Evolutionary conservation across 768 basidiomycete species (phyloP), one percentile per base, ranked within the genome.

Genomic region (Lentinula edodes): DNA sequence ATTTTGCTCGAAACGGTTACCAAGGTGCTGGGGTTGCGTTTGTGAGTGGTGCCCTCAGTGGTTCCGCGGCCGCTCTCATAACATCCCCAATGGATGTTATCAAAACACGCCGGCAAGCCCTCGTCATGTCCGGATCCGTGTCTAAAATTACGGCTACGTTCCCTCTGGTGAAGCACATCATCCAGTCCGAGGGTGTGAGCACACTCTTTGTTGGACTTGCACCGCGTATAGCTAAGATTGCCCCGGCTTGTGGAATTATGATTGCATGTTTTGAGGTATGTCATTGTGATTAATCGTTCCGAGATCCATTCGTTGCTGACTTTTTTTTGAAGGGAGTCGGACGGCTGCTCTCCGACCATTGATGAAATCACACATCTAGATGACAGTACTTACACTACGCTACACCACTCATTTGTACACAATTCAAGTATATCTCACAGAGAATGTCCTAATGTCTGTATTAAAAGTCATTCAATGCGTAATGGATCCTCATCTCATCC

Each of bases 161-260:
- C 63, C 81, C 86, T 4, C 74, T 97, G 6, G 74, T 92, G 39
- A 63, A 82, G 62, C 83, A 85, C 61, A 88, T 98, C 48, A 68
- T 93, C 39, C 83, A 80, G 61, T 88, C 83, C 4, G 97, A 99
- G 71, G 97, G 97, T 1, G 64, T 77, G 5, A 73, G 82, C 8
- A 90, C 91, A 2, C 75, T 98, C 53, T 96, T 90, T 70, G 87
- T 92, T 38, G 97, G 97, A 0, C 75, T 93, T 43, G 73, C 87
- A 7, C 96, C 96, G 55, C 87, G 97, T 42, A 86, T 95, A 57
- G 93, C 87, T 46, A 99, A 98, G 74, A 96, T 97, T 64, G 93
- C 93, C 10, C 97, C 97, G 42, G 97, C 96, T 45, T 99, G 97
- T 73, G 96, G 96, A 23, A 89, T 99, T 66, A 98, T 98, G 96